Evolutionary conservation across 768 basidiomycete genomes (phyloP).

Genomic region (Boletus vinaceobasis): DNA sequence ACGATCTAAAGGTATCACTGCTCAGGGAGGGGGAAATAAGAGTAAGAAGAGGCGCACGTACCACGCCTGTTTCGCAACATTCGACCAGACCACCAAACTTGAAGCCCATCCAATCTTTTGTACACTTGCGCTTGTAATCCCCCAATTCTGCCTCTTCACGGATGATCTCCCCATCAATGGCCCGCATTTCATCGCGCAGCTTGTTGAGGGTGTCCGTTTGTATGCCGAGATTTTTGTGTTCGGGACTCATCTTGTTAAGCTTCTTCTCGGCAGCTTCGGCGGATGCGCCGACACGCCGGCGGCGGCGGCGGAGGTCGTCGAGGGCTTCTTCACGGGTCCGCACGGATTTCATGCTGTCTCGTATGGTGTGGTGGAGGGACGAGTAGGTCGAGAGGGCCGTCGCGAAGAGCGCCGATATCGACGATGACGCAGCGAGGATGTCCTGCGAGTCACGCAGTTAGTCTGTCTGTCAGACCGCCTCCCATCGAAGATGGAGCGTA

Average conservation of each 20-base stretch:
- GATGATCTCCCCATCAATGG: slow-evolving; percentile 80
- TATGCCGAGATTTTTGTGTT: slow-evolving; percentile 74
- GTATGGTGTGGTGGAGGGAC: slow-evolving; percentile 61
- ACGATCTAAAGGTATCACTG: slow-evolving; percentile 35
- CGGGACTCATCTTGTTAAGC: slow-evolving; percentile 83
- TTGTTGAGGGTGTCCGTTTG: slow-evolving; percentile 73
- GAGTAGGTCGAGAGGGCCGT: slow-evolving; percentile 68
- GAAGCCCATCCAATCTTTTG: slow-evolving; percentile 69
- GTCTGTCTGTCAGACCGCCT: background rate
- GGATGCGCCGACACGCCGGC: slow-evolving; percentile 61
- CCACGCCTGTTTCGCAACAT: slow-evolving; percentile 74
- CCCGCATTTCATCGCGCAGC: slow-evolving; percentile 72
- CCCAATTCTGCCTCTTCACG: slow-evolving; percentile 75
- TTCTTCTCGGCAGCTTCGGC: slow-evolving; percentile 87
- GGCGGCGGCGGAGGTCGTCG: slow-evolving; percentile 68
- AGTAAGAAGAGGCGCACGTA: slow-evolving; percentile 25
- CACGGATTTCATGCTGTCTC: slow-evolving; percentile 70
- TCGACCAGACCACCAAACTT: slow-evolving; percentile 89
- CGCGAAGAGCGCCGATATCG: slow-evolving; percentile 64
- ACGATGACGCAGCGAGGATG: slow-evolving; percentile 65
- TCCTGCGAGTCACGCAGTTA: slow-evolving; percentile 47
- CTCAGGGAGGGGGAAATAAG: background rate
- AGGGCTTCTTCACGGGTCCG: slow-evolving; percentile 82
- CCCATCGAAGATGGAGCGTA: slow-evolving; percentile 32
- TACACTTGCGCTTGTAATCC: slow-evolving; percentile 75